These are phyloP conservation scores for Pichia sorboxylosa DNA, from an alignment of 1,139 yeast genomes.

Conservation along the genomic window DNA sequence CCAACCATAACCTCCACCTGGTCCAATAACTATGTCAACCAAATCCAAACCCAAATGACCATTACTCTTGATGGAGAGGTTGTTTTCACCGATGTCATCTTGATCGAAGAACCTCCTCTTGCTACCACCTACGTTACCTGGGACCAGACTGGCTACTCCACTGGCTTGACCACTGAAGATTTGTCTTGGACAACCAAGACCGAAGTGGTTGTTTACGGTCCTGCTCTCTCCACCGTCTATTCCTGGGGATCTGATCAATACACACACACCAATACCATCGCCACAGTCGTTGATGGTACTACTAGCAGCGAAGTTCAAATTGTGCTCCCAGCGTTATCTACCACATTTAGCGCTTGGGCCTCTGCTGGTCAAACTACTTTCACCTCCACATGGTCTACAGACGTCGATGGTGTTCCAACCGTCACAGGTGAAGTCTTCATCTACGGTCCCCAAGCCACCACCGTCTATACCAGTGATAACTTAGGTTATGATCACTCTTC, in stretches of 20 bases:
- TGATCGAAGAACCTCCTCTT: background rate
- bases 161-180: background rate
- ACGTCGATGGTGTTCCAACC: background rate
- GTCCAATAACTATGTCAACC: background rate
- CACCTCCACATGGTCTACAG: conserved; percentile 3
- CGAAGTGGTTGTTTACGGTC: conserved; percentile 3
- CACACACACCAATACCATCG: conserved; percentile 1
- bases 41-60: background rate
- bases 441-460: conserved; percentile 1
- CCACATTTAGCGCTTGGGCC: conserved; percentile 3
- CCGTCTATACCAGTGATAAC: conserved; percentile 1
- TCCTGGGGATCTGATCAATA: background rate
- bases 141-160: background rate
- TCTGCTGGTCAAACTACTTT: conserved; percentile 2
- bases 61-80: background rate
- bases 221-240: conserved; percentile 2
- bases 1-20: background rate
- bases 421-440: conserved; percentile 4
- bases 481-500: background rate
- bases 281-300: background rate
- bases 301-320: conserved; percentile 1
- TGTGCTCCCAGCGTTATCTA: conserved; percentile 3
- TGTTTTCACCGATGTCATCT: background rate
- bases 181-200: background rate
- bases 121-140: background rate